Conservation (phyloP, 1,284 basidiomycete genomes). For the Apiotrichum porosum region DNA sequence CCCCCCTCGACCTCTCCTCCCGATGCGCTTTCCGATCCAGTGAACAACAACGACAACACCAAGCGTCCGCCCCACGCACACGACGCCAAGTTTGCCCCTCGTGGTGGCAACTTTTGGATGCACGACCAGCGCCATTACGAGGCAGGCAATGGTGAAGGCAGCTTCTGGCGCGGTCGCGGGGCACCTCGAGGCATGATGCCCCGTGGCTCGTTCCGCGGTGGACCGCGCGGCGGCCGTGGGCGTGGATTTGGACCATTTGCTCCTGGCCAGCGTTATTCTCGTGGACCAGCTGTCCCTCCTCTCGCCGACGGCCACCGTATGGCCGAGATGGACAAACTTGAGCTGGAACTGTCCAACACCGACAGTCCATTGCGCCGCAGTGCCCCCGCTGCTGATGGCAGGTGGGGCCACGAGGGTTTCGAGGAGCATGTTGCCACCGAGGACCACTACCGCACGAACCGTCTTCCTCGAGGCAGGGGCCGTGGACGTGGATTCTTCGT, state of each 20-base stretch:
- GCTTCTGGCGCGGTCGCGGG: constrained; percentile 48
- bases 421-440: constrained; percentile 22
- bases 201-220: constrained; percentile 19
- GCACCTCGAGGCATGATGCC: constrained; percentile 26
- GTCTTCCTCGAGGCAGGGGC: constrained; percentile 10
- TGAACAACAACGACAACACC: constrained; percentile 46
- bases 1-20: constrained; percentile 21
- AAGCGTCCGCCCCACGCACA: constrained; percentile 19
- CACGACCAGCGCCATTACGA: constrained; percentile 68
- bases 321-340: constrained; percentile 34
- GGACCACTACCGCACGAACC: constrained; percentile 10
- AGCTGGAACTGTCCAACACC: constrained; percentile 14
- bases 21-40: constrained; percentile 9
- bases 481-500: constrained; percentile 6
- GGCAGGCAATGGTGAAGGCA: constrained; percentile 58
- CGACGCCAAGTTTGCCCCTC: constrained; percentile 79
- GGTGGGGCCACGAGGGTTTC: constrained; percentile 43
- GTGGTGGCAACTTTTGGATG: constrained; percentile 82
- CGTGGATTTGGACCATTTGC: not conserved
- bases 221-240: constrained; percentile 1
- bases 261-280: not conserved
- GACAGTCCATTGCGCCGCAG: not conserved
- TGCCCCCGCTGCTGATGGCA: constrained; percentile 2
- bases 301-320: constrained; percentile 1
- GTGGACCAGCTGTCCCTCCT: no score